These are phyloP conservation scores for Trifolium repens DNA, from an alignment of 306 rosid genomes.

Conservation along the genomic window DNA sequence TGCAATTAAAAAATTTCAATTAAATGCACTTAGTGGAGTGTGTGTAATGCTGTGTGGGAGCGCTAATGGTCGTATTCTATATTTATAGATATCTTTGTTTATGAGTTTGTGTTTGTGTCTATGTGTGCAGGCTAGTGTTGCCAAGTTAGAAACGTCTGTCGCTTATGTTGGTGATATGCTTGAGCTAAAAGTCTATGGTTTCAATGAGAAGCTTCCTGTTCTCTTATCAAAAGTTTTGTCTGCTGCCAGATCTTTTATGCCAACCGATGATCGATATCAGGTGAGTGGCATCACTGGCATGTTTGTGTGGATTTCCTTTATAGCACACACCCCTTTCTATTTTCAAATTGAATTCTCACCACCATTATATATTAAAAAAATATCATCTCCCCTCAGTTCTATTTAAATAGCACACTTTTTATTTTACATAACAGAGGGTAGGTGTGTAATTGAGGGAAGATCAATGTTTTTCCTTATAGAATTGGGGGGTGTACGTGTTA, in stretches of 20 bases:
- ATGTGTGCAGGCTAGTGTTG: conserved; percentile 78
- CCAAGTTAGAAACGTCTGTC: conserved; percentile 96
- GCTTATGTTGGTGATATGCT: conserved; percentile 71
- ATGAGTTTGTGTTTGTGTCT: background rate
- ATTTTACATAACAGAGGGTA: background rate
- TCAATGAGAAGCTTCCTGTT: conserved; percentile 83
- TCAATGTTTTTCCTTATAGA: background rate
- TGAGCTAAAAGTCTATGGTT: conserved; percentile 90
- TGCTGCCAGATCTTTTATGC: conserved; percentile 70
- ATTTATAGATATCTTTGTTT: conserved; percentile 26
- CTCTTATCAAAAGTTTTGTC: conserved; percentile 71
- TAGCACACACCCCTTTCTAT: background rate
- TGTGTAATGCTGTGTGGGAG: conserved; percentile 10
- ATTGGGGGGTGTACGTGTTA: background rate
- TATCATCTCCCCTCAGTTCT: background rate
- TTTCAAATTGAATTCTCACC: background rate
- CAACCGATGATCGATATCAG: conserved; percentile 76
- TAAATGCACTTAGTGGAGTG: conserved; percentile 13
- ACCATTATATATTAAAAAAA: no score
- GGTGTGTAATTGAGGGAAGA: background rate
- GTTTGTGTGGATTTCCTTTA: conserved; percentile 22
- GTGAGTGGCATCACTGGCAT: conserved; percentile 50
- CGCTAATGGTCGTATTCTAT: conserved; percentile 13
- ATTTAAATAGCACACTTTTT: background rate
- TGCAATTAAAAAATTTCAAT: conserved; percentile 17